phyloP scores from a whole-genome alignment of 2,329 filamentous ascomycete genomes.

The Claviceps sorghi region DNA sequence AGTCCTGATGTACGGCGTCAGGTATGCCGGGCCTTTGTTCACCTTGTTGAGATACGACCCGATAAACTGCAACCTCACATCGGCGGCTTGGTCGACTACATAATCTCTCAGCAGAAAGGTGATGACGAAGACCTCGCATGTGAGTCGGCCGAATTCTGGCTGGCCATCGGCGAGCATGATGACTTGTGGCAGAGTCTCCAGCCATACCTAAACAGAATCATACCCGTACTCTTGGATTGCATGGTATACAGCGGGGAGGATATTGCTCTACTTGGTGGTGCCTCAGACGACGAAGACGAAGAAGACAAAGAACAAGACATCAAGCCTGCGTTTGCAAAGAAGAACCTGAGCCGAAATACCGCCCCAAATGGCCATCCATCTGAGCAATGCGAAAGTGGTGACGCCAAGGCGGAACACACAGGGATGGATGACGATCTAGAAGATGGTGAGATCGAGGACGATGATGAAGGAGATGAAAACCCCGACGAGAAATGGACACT shows the following conservation, averaged over 20 bases:
- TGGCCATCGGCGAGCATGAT: conserved; percentile 79
- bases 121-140: conserved; percentile 82
- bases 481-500: conserved; percentile 91
- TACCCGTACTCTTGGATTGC: conserved; percentile 79
- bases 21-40: conserved; percentile 85
- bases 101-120: conserved; percentile 74
- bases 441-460: conserved; percentile 74
- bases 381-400: conserved; percentile 9
- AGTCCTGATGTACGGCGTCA: conserved; percentile 76
- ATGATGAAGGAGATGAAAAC: conserved; percentile 64
- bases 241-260: conserved; percentile 97
- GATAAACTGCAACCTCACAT: conserved; percentile 86
- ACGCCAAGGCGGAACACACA: conserved; percentile 39
- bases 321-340: conserved; percentile 79
- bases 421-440: conserved; percentile 62
- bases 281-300: conserved; percentile 77
- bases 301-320: conserved; percentile 87
- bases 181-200: conserved; percentile 61
- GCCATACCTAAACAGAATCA: conserved; percentile 68
- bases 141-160: conserved; percentile 95
- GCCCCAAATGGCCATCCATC: conserved; percentile 33
- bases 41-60: conserved; percentile 78
- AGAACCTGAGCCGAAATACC: conserved; percentile 40
- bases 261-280: conserved; percentile 68
- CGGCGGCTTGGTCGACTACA: conserved; percentile 78